These are phyloP conservation scores for Cicer arietinum DNA, from an alignment of 306 rosid genomes.

Conservation along the genomic window DNA sequence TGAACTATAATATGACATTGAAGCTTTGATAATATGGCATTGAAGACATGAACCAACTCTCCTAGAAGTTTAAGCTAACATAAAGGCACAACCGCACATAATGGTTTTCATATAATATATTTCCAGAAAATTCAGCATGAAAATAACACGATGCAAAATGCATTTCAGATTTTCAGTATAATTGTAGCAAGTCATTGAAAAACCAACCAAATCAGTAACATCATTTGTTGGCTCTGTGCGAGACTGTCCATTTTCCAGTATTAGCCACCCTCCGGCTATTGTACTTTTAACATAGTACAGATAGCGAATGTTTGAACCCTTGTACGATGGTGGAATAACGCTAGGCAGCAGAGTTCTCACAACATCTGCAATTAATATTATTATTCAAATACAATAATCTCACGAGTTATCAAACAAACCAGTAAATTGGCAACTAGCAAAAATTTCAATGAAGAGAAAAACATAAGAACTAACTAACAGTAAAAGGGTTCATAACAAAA, in stretches of 20 bases:
- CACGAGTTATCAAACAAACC: conserved; percentile 22
- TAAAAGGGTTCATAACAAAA: background rate
- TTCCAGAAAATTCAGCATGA: conserved; percentile 32
- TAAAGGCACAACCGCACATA: background rate
- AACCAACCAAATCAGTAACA: conserved; percentile 75
- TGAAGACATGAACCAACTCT: background rate
- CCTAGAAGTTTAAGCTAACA: background rate
- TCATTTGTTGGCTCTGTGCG: conserved; percentile 66
- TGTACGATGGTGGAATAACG: conserved; percentile 92
- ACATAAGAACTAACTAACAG: conserved; percentile 20
- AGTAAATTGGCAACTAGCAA: conserved; percentile 7
- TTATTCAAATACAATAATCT: conserved; percentile 27
- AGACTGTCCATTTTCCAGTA: conserved; percentile 80
- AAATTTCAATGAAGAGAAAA: background rate
- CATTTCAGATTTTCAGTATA: conserved; percentile 35
- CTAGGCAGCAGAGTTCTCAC: conserved; percentile 68
- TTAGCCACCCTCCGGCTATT: conserved; percentile 80
- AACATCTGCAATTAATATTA: conserved; percentile 62
- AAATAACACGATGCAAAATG: conserved; percentile 13
- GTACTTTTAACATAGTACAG: conserved; percentile 79
- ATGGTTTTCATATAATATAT: conserved; percentile 25
- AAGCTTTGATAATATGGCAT: conserved; percentile 3
- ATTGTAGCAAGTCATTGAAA: conserved; percentile 47
- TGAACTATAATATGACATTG: background rate
- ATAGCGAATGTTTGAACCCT: conserved; percentile 91